These are phyloP conservation scores for Silybum marianum DNA, from an alignment of 129 eudicot genomes.

Conservation along the genomic window DNA sequence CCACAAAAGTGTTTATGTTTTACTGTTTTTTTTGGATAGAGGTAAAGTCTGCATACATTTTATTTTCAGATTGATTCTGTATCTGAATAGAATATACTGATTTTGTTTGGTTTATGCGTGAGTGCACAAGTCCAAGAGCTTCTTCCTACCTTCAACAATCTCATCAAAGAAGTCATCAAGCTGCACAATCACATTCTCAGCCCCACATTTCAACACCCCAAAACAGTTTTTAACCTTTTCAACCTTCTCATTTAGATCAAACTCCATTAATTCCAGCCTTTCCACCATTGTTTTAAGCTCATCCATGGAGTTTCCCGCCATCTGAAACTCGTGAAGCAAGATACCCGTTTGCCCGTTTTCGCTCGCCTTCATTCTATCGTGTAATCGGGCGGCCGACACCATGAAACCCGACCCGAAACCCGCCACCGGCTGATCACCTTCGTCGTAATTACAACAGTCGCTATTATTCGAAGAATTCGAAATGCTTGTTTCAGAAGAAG, in stretches of 20 bases:
- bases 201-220: constrained; percentile 58
- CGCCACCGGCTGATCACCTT: not conserved
- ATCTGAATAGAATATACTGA: not conserved
- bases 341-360: constrained; percentile 46
- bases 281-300: constrained; percentile 58
- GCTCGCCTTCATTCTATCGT: constrained; percentile 47
- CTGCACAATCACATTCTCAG: constrained; percentile 61
- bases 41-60: not conserved
- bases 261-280: constrained; percentile 51
- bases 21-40: not conserved
- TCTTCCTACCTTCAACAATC: constrained; percentile 82
- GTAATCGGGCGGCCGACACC: constrained; percentile 51
- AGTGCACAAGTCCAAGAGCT: constrained; percentile 69
- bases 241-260: constrained; percentile 47
- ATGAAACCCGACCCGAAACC: constrained; percentile 55
- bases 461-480: constrained; percentile 38
- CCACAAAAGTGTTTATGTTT: not conserved
- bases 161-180: constrained; percentile 88
- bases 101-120: constrained; percentile 36
- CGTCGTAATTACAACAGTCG: not conserved
- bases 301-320: constrained; percentile 46
- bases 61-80: not conserved
- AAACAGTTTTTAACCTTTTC: constrained; percentile 39
- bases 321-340: constrained; percentile 49
- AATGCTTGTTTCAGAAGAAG: constrained; percentile 50